Conservation (phyloP, 2,329 filamentous ascomycete species). For the Apiospora malaysiana region DNA sequence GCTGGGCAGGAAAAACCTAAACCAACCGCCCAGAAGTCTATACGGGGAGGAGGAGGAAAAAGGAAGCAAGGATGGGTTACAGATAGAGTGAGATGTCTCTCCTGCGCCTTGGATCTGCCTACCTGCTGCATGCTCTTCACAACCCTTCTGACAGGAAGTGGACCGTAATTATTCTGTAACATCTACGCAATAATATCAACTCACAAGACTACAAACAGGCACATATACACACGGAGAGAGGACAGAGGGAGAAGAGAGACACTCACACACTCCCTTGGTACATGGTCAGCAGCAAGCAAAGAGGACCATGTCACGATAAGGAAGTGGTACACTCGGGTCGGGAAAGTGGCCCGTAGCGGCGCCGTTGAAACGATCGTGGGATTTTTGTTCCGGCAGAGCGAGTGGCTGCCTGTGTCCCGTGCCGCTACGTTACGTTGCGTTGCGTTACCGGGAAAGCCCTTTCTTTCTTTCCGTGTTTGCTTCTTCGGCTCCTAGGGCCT, state of each 20-base stretch:
- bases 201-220: neutral
- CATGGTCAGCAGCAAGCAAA: no score
- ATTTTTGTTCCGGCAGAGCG: neutral
- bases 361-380: slow-evolving; percentile 4
- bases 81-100: neutral
- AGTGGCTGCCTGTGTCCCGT: neutral
- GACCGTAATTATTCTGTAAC: slow-evolving; percentile 4
- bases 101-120: neutral
- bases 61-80: neutral
- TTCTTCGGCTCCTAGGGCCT: neutral
- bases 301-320: neutral
- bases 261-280: neutral
- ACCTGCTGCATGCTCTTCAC: neutral
- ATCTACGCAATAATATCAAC: neutral
- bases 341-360: neutral
- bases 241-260: no score
- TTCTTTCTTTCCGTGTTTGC: neutral
- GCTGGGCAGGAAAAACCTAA: neutral
- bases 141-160: neutral
- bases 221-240: neutral
- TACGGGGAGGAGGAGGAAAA: neutral
- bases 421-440: neutral
- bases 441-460: neutral
- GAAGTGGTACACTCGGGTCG: neutral
- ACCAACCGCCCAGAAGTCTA: neutral